These are phyloP conservation scores for Tuber calosporum DNA, from an alignment of 495 filamentous ascomycete genomes.

Conservation along the genomic window DNA sequence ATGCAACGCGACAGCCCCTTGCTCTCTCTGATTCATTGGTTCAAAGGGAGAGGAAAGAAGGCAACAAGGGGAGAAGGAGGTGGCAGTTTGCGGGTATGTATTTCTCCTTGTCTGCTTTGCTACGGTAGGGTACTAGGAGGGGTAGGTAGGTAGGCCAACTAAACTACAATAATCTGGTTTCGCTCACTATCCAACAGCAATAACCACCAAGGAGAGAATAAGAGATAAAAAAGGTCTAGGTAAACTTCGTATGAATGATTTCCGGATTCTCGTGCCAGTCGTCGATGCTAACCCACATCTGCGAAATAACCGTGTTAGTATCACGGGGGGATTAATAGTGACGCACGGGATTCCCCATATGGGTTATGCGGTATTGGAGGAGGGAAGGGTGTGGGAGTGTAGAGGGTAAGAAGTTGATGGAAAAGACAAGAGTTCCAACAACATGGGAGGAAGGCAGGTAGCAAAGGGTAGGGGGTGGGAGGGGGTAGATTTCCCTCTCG, in stretches of 20 bases:
- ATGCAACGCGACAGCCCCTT: background rate
- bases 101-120: background rate
- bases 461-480: background rate
- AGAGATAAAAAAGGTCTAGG: background rate
- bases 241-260: slow-evolving; percentile 95
- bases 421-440: background rate
- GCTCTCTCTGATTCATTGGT: background rate
- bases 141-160: background rate
- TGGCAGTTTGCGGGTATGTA: background rate
- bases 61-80: background rate
- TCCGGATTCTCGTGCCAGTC: slow-evolving; percentile 99
- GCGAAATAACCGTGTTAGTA: slow-evolving; percentile 10
- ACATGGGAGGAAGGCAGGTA: background rate
- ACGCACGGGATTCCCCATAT: background rate
- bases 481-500: background rate
- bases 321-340: background rate
- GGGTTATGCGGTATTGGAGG: background rate
- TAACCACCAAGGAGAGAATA: background rate
- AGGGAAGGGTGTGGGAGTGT: background rate
- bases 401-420: background rate
- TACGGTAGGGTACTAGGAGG: background rate
- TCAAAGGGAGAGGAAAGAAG: background rate
- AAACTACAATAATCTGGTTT: background rate
- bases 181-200: background rate
- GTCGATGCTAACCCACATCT: slow-evolving; percentile 99